Evolutionary conservation across 2,329 filamentous ascomycete species (phyloP), one percentile per base, ranked within the genome.

Genomic region (Fusarium sp.): DNA sequence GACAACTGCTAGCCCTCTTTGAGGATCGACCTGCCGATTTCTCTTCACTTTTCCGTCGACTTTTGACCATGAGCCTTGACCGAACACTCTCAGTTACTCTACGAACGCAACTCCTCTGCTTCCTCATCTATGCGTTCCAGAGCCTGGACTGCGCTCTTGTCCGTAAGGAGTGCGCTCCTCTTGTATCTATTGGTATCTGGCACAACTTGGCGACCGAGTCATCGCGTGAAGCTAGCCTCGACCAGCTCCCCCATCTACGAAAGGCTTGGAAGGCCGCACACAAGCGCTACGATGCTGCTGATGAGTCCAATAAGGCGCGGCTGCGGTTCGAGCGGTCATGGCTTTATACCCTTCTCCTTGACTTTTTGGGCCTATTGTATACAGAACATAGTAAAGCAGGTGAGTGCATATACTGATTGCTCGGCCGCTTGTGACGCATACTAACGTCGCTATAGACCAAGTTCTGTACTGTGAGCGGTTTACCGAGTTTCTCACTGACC

Each of bases 111-210:
- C 84, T 98, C n/a, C 80, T 99, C 19, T 90, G 86, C 21, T 98
- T 98, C 76, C 83, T 98, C 61, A 96, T 96, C 46, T 87, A 89
- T 65, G 91, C 94, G 32, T 99, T 97, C 73, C 93, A 98, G 75
- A 97, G 93, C 42, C 82, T 99, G 29, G 96, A 99, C 74, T 93
- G 88, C 72, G 85, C 86, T 33, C 85, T 96, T 52, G 91, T 99
- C 45, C 88, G 95, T 61, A 98, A 97, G 75, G 95, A 99, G 80
- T 98, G 95, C 76, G 95, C 94, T 7, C 92, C 96, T 2, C 80
- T 99, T 47, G 94, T 99, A 17, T 95, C 93, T 11, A 97, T 99
- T 68, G 89, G 91, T 1, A 92, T 95, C 69, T 99, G 95, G 95
- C 92, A 98, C 71, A 96, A 97, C 72, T 79, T 99, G 33, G 90